Evolutionary conservation across 176 grass and related monocot genomes (phyloP), one percentile per base, ranked within the genome.

Genomic region (Poa annua): DNA sequence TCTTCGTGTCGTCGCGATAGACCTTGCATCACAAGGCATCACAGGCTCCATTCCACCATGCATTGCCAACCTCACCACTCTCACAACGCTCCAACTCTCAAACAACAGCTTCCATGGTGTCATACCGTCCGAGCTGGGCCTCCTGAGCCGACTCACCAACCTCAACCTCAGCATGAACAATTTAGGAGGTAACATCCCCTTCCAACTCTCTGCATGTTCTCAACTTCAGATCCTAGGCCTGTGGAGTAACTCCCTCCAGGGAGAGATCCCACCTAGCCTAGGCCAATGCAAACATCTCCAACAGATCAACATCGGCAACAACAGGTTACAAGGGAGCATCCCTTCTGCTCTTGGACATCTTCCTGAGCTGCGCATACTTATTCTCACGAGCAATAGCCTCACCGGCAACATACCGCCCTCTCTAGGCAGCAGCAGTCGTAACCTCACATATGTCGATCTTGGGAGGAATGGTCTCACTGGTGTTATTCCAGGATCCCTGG

Each of bases 81-180:
- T 93, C 12, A 10, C 22, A 25, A 56, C 22, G 25, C 66, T 93
- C 19, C 63, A 93, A 8, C 61, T 93, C 3, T 78, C 88, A 3
- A 78, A 72, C 7, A 93, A 93, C 32, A 59, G 24, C 38, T 52
- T 93, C 47, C 57, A 75, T 8, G 91, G 91, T 0, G 3, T 13
- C 33, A 82, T 95, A 47, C 85, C 93, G 0, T 19, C 38, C 0
- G 85, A 92, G 74, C 62, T 95, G 4, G 87, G 85, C 15, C 14
- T 34, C 14, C 71, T 92, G 22, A 66, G 67, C 61, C 26, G 36
- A 2, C 87, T 95, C 24, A 80, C 50, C 36, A 60, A 70, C 65
- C 85, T 92, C 17, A 92, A 92, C 75, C 39, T 95, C 54, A 95
- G 93, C 74, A 72, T 53, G 9, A 95, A 95, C 80, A 20, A 29